Evolutionary conservation across 1,139 yeast genomes (phyloP).

Genomic region (Yamadazyma siamensis): DNA sequence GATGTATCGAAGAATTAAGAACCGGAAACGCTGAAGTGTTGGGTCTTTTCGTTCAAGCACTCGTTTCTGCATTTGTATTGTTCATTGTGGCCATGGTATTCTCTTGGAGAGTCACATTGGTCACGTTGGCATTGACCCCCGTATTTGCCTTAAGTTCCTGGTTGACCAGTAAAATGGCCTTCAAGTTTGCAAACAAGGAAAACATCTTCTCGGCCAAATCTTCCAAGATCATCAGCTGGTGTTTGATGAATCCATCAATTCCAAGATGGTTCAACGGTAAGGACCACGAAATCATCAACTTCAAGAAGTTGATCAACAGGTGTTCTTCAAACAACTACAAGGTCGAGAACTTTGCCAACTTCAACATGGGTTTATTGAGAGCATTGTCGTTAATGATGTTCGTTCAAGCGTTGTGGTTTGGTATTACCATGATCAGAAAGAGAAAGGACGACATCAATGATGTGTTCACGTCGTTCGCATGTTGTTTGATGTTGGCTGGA

Average conservation of each 20-base stretch:
- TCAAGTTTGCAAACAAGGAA: slow-evolving; percentile 50
- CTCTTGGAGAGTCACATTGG: slow-evolving; percentile 82
- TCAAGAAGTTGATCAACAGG: slow-evolving; percentile 31
- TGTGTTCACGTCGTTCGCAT: slow-evolving; percentile 78
- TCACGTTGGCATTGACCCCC: slow-evolving; percentile 72
- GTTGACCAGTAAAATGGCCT: slow-evolving; percentile 50
- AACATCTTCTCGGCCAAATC: slow-evolving; percentile 55
- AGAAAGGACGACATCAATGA: slow-evolving; percentile 53
- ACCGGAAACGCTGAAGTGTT: slow-evolving; percentile 66
- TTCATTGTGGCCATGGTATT: slow-evolving; percentile 66
- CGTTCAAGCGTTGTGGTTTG: slow-evolving; percentile 92
- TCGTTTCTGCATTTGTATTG: slow-evolving; percentile 52
- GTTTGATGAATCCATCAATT: slow-evolving; percentile 54
- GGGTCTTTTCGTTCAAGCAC: slow-evolving; percentile 53
- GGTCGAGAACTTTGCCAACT: slow-evolving; percentile 46
- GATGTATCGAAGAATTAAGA: slow-evolving; percentile 78
- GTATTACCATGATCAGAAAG: slow-evolving; percentile 57
- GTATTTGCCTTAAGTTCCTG: slow-evolving; percentile 50
- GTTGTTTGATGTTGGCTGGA: slow-evolving; percentile 70
- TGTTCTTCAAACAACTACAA: slow-evolving; percentile 50
- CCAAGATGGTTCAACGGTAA: slow-evolving; percentile 65
- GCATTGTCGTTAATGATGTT: slow-evolving; percentile 66
- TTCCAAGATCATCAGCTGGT: slow-evolving; percentile 68
- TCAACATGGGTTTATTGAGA: slow-evolving; percentile 59
- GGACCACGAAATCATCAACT: slow-evolving; percentile 43